Conservation (phyloP, 2,329 filamentous ascomycete species). For the Ophiostoma australiae region DNA sequence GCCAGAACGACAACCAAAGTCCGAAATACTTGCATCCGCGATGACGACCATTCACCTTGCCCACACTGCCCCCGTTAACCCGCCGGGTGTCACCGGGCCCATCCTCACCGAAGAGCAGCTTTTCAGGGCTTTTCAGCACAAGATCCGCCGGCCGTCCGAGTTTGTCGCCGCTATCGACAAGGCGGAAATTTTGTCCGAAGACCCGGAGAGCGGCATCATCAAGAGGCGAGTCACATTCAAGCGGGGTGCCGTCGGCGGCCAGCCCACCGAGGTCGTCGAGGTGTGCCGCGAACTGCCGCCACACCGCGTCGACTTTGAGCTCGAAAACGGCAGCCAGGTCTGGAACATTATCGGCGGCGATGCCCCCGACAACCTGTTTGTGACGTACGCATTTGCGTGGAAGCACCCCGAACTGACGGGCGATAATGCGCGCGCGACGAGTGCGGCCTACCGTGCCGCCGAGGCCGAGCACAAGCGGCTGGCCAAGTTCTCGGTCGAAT, state of each 20-base stretch:
- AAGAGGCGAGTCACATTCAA: constrained; percentile 26
- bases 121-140: constrained; percentile 36
- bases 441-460: constrained; percentile 27
- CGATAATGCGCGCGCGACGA: constrained; percentile 24
- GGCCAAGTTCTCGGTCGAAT: constrained; percentile 30
- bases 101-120: constrained; percentile 32
- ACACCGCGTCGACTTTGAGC: constrained; percentile 32
- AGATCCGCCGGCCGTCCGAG: constrained; percentile 34
- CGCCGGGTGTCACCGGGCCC: constrained; percentile 29
- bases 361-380: constrained; percentile 30
- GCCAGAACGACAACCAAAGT: too few relatives aligned
- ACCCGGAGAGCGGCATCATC: constrained; percentile 25
- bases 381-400: constrained; percentile 37
- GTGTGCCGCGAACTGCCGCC: constrained; percentile 34
- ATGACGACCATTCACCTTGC: constrained; percentile 34
- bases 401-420: constrained; percentile 28
- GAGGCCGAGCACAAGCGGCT: constrained; percentile 30
- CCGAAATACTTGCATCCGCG: constrained; percentile 6
- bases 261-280: constrained; percentile 29
- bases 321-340: constrained; percentile 34
- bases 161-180: constrained; percentile 35
- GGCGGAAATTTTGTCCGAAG: constrained; percentile 33
- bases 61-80: constrained; percentile 36
- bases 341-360: constrained; percentile 33
- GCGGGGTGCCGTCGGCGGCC: background rate